phyloP scores from a whole-genome alignment of 345 rosid genomes.

The Rubroshorea leprosula region DNA sequence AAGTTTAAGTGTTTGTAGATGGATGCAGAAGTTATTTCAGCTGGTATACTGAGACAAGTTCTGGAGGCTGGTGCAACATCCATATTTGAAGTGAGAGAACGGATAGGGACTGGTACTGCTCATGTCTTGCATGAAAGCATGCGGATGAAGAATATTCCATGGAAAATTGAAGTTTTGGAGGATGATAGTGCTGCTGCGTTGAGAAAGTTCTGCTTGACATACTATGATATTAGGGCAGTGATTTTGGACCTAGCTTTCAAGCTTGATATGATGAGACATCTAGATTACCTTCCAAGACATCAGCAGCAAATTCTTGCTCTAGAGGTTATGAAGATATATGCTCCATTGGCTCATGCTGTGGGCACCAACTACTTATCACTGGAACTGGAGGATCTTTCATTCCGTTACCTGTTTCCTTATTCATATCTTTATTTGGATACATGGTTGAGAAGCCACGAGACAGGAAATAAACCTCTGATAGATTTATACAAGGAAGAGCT shows the following conservation, averaged over 20 bases:
- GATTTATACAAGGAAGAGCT: slow-evolving; percentile 61
- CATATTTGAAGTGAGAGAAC: slow-evolving; percentile 54
- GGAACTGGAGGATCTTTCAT: slow-evolving; percentile 87
- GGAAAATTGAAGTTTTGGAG: slow-evolving; percentile 56
- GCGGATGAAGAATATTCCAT: slow-evolving; percentile 65
- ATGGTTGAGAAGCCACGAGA: slow-evolving; percentile 69
- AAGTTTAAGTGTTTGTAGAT: slow-evolving; percentile 39
- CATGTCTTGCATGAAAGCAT: slow-evolving; percentile 78
- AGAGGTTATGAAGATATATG: slow-evolving; percentile 71
- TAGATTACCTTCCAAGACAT: slow-evolving; percentile 70
- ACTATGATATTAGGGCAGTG: slow-evolving; percentile 84
- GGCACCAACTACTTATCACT: slow-evolving; percentile 58
- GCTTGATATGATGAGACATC: slow-evolving; percentile 85
- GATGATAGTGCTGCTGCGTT: slow-evolving; percentile 73
- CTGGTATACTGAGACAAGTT: slow-evolving; percentile 61
- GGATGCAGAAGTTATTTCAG: slow-evolving; percentile 98
- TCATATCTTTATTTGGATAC: slow-evolving; percentile 75
- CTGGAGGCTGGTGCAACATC: slow-evolving; percentile 61
- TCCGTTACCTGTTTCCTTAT: slow-evolving; percentile 70
- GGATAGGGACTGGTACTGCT: slow-evolving; percentile 70
- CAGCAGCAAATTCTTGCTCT: slow-evolving; percentile 67
- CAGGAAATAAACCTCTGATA: slow-evolving; percentile 56
- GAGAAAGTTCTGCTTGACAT: slow-evolving; percentile 80
- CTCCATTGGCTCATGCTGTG: slow-evolving; percentile 85
- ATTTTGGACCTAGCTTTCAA: slow-evolving; percentile 67